These are phyloP conservation scores for Kandelia obovata DNA, from an alignment of 345 rosid genomes.

Conservation along the genomic window DNA sequence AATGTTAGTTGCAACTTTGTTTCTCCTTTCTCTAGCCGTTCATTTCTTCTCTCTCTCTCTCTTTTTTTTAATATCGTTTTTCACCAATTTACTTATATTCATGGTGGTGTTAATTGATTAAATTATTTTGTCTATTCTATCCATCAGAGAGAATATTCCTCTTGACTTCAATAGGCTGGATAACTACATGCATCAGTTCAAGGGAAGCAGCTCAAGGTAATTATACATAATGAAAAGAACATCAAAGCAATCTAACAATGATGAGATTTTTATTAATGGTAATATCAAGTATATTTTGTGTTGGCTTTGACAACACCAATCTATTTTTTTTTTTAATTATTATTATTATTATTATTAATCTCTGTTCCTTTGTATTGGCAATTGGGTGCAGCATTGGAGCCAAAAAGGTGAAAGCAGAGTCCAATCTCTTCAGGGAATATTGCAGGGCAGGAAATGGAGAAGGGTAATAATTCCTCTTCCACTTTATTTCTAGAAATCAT, in stretches of 20 bases:
- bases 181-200: slow-evolving; percentile 83
- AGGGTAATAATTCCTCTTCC: slow-evolving; percentile 49
- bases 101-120: background rate
- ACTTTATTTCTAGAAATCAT: background rate
- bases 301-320: slow-evolving; percentile 21
- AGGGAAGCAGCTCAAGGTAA: slow-evolving; percentile 91
- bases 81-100: background rate
- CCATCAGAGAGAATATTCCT: slow-evolving; percentile 46
- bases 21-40: background rate
- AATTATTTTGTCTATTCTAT: too few species aligned
- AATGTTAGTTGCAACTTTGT: slow-evolving; percentile 36
- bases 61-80: too few species aligned
- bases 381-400: slow-evolving; percentile 79
- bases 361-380: slow-evolving; percentile 16
- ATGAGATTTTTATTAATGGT: slow-evolving; percentile 11
- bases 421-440: slow-evolving; percentile 75
- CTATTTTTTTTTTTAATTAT: background rate
- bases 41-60: background rate
- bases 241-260: background rate
- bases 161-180: slow-evolving; percentile 67
- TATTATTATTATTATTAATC: too few species aligned
- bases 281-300: slow-evolving; percentile 31
- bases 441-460: slow-evolving; percentile 77
- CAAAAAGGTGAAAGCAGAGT: slow-evolving; percentile 83
- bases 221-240: background rate